These are phyloP conservation scores for Citrus trifoliata DNA, from an alignment of 345 rosid species.

Conservation along the genomic window DNA sequence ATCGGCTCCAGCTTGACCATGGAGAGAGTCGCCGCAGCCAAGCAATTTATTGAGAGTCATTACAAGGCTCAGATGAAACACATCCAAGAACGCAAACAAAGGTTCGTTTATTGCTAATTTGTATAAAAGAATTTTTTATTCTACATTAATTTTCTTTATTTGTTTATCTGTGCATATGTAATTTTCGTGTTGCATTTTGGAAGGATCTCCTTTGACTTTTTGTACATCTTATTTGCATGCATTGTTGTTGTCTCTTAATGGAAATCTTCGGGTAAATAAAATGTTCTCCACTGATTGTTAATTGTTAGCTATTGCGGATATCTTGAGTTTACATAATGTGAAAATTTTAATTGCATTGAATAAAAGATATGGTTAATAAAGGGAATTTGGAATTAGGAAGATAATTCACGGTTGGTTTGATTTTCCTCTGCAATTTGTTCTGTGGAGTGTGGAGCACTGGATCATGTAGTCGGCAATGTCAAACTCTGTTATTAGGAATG, in stretches of 20 bases:
- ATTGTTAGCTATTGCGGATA: neutral
- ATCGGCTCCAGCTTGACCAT: constrained; percentile 62
- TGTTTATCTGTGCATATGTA: neutral
- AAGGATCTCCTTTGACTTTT: constrained; percentile 15
- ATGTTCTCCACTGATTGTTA: neutral
- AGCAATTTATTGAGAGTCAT: constrained; percentile 87
- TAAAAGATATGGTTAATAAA: neutral
- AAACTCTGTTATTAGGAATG: neutral
- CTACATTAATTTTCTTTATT: neutral
- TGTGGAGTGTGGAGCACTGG: neutral
- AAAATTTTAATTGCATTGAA: neutral
- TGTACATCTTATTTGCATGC: neutral
- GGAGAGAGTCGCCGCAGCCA: constrained; percentile 89
- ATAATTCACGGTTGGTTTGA: neutral
- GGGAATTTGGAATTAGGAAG: neutral
- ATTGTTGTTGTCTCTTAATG: neutral
- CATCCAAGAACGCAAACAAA: constrained; percentile 70
- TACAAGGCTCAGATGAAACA: constrained; percentile 85
- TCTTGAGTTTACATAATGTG: neutral
- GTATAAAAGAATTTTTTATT: too few relatives aligned
- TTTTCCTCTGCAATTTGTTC: neutral
- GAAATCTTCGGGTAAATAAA: neutral
- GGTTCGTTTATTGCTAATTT: constrained; percentile 30
- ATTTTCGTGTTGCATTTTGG: neutral
- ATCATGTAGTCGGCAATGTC: neutral